Percentiles rank a stretch among this genome's conserved stretches.
Evolutionary conservation across 768 basidiomycete species (phyloP).

Genomic region (Candolleomyces aberdarensis): DNA sequence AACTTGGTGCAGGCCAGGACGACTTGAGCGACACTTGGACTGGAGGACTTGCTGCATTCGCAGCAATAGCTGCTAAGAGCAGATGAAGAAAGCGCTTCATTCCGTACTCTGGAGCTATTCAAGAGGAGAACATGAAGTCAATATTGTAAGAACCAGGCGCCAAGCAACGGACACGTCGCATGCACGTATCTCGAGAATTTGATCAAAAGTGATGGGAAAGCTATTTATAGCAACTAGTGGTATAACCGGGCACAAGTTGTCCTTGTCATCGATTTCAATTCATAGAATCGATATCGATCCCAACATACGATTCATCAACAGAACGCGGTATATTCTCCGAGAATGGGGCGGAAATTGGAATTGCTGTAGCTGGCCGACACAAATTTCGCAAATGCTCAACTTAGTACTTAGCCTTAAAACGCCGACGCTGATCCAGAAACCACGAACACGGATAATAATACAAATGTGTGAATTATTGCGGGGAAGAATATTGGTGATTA

Average conservation of each 20-base stretch:
- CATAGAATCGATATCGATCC: too few species aligned
- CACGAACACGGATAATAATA: too few species aligned
- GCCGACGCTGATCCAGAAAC: too few species aligned
- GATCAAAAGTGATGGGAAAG: background rate
- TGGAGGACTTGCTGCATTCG: slow-evolving; percentile 35
- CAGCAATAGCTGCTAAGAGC: slow-evolving; percentile 20
- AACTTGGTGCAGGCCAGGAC: slow-evolving; percentile 63
- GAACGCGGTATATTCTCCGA: too few species aligned
- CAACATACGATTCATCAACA: too few species aligned
- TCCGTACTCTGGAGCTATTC: slow-evolving; percentile 1
- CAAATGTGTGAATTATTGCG: background rate
- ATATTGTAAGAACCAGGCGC: background rate
- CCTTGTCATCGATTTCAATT: too few species aligned
- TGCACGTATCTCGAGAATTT: background rate
- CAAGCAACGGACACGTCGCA: background rate
- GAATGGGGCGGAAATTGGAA: too few species aligned
- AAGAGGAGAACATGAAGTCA: slow-evolving; percentile 1
- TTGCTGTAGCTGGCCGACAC: too few species aligned
- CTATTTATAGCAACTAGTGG: background rate
- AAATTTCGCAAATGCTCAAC: too few species aligned
- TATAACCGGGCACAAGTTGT: too few species aligned
- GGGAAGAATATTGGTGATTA: too few species aligned
- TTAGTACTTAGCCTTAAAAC: too few species aligned
- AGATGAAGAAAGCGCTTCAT: slow-evolving; percentile 24
- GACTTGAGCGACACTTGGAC: slow-evolving; percentile 60